Conservation (phyloP, 495 filamentous ascomycete genomes). For the Jackrogersella multiformis region DNA sequence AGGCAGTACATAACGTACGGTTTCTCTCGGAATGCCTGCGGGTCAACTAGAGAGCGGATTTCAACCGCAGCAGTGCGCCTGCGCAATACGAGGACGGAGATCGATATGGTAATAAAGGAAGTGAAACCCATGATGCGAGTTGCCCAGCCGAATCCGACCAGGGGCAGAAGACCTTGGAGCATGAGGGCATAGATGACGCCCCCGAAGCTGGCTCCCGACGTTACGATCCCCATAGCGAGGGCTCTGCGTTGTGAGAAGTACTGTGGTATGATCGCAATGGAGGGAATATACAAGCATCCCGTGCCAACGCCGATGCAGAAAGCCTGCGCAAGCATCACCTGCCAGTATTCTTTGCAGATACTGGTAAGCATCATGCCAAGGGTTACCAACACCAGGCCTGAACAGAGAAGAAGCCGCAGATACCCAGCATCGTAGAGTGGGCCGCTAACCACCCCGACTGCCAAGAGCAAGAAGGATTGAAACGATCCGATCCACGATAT, state of each 20-base stretch:
- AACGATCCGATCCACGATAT: constrained; percentile 67
- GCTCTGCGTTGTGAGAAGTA: constrained; percentile 70
- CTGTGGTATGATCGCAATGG: constrained; percentile 68
- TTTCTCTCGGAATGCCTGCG: constrained; percentile 53
- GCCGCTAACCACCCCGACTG: constrained; percentile 61
- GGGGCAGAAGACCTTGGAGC: constrained; percentile 62
- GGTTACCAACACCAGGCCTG: constrained; percentile 17
- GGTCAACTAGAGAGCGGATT: constrained; percentile 49
- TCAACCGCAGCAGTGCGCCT: constrained; percentile 49
- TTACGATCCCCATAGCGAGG: constrained; percentile 72
- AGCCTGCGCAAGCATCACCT: constrained; percentile 68
- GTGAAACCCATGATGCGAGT: constrained; percentile 71
- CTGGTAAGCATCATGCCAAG: constrained; percentile 33
- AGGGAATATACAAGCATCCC: constrained; percentile 68
- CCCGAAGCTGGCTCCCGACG: constrained; percentile 66
- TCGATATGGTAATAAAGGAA: constrained; percentile 57
- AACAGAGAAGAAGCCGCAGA: constrained; percentile 45
- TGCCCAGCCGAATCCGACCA: constrained; percentile 72
- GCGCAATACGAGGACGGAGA: constrained; percentile 60
- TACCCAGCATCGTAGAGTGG: constrained; percentile 65
- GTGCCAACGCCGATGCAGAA: constrained; percentile 65
- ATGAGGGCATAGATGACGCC: constrained; percentile 72
- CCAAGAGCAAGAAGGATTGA: constrained; percentile 61
- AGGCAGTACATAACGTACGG: constrained; percentile 57
- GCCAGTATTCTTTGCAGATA: constrained; percentile 51